Base-by-base conservation (phyloP, 768 basidiomycete genomes). In the Kwoniella europaea region DNA sequence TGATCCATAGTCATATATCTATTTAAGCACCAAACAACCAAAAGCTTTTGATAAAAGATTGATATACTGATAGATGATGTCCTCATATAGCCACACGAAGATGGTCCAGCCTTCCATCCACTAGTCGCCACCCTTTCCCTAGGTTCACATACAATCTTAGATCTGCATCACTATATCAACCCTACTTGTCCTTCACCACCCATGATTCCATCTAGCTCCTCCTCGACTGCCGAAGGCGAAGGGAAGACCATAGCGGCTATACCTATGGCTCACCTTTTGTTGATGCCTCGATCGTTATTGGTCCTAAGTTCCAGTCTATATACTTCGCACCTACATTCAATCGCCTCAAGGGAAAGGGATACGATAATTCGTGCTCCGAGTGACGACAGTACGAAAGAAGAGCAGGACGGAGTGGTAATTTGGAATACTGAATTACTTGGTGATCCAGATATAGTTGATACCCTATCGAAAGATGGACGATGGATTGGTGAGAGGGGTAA, bases 91-190 rank as follows among this genome's bases (percentile, higher is more conserved):
- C 92, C 93, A 1, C 95, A 97, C 77, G 90, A 96, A 85, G 94
- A 98, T 82, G 94, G 95, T 0, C 91, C 93, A 2, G 88, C 90
- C 18, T 98, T 96, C 84, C 85, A 90, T 77, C 92, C 94, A 0
- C 89, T 91, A 4, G 94, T 97, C 1, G 91, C 92, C 1, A 97
- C 95, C n/a, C 84, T 98, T 61, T 94, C 94, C 15, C 85, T 97
- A 68, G 90, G 91, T 53, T 91, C 92, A 1, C 92, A 94, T 82
- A 86, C 91, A 2, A 85, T 93, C 67, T 90, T 98, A 74, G 88
- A 93, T 83, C 92, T 96, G 79, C 92, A 92, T 79, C 86, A 86
- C 64, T 92, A 92, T 76, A 65, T 80, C n/a, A 72, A 77, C 2
- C 71, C 73, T 16, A 65, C 72, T 9, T 63, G 69, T 1, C 78